Evolutionary conservation across 768 basidiomycete species (phyloP), one percentile per base, ranked within the genome.

Genomic region (Saitozyma sp.): DNA sequence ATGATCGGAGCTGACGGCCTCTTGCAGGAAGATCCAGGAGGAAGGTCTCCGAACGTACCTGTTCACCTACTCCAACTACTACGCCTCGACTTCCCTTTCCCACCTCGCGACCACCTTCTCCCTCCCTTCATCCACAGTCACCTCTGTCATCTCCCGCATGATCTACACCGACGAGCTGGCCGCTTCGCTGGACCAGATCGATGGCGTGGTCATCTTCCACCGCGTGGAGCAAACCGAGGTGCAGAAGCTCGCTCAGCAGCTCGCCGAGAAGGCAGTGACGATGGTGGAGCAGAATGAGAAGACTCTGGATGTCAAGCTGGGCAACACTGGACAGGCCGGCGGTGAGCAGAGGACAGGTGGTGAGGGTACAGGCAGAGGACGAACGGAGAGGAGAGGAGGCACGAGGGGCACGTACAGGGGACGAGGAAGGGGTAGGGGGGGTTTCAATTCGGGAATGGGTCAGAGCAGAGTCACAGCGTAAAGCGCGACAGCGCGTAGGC

Each of bases 11-110:
- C 61, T 66, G 46, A 65, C 37, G 48, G 57, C 54, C 54, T 8
- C 37, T 64, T 5, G n/a, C 74, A 96, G 92, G 75, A 92, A 95
- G 68, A 98, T 98, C 69, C 96, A 98, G 82, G 94, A 98, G 79
- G 93, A 98, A 79, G 94, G 93, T 37, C 84, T 98, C 52, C 86
- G 92, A 56, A 99, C 96, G 6, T 98, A 97, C 80, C 85, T 99
- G 57, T 96, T 97, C 84, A 95, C 94, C n/a, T 95, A 92, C 79
- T 90, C 94, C 13, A 87, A 92, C 9, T 87, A 92, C 80, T 98
- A 99, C 82, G 88, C 85, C 74, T 90, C 92, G 11, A 84, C 97
- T 43, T 97, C 96, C 1, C 84, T 99, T 50, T 85, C 87, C 0
- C 85, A 94, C 56, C 86, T 99, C 41, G 88, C 94, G 9, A 84